phyloP scores from a whole-genome alignment of 805 yeast genomes.

The Candida montana region DNA sequence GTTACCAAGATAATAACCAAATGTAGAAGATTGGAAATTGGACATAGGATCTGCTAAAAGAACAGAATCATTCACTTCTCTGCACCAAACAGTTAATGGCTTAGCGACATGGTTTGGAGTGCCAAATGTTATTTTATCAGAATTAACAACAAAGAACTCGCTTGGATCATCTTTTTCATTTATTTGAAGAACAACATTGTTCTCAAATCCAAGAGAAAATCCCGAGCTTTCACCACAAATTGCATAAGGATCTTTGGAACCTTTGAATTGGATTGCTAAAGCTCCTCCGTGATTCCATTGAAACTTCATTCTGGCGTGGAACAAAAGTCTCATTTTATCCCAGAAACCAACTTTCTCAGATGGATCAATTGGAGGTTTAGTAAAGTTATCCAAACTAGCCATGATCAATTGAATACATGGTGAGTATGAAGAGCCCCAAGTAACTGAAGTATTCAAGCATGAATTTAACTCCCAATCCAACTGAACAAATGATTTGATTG shows the following conservation, averaged over 20 bases:
- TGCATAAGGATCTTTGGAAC: conserved; percentile 74
- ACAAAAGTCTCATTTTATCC: conserved; percentile 76
- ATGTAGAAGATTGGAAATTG: conserved; percentile 39
- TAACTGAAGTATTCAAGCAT: conserved; percentile 52
- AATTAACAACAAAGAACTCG: conserved; percentile 56
- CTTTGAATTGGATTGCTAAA: conserved; percentile 60
- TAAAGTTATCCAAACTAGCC: conserved; percentile 72
- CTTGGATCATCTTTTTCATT: conserved; percentile 67
- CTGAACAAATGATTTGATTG: conserved; percentile 67
- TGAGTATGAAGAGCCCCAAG: conserved; percentile 83
- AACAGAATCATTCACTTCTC: conserved; percentile 38
- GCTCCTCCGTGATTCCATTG: conserved; percentile 45
- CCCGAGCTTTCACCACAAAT: conserved; percentile 68
- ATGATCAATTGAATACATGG: conserved; percentile 80
- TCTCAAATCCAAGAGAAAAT: conserved; percentile 65
- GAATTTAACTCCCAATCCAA: conserved; percentile 52
- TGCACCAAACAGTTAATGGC: conserved; percentile 53
- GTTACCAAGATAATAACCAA: conserved; percentile 41
- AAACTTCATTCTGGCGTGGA: conserved; percentile 67
- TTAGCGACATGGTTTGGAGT: conserved; percentile 69
- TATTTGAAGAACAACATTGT: conserved; percentile 52
- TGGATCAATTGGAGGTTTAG: conserved; percentile 87
- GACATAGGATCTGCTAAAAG: conserved; percentile 41
- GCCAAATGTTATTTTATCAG: conserved; percentile 61
- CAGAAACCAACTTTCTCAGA: conserved; percentile 84